Evolutionary conservation across 768 basidiomycete species (phyloP).

Genomic region (Termitomyces sp.): DNA sequence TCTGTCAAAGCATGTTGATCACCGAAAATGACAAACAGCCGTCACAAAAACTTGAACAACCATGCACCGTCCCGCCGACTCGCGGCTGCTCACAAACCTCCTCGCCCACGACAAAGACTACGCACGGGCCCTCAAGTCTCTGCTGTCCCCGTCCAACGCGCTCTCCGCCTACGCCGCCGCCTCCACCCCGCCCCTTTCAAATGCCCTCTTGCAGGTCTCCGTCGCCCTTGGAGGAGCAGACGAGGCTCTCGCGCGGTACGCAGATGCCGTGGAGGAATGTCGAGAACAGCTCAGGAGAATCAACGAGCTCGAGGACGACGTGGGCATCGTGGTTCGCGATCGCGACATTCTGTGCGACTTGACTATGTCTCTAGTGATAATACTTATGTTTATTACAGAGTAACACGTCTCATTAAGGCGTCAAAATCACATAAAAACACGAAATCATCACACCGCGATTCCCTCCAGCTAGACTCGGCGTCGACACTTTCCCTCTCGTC

Average conservation of each 20-base stretch:
- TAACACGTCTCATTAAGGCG: slow-evolving; percentile 76
- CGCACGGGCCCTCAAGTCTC: slow-evolving; percentile 50
- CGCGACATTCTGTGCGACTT: slow-evolving; percentile 74
- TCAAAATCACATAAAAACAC: slow-evolving; percentile 52
- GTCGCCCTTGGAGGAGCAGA: slow-evolving; percentile 61
- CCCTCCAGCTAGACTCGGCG: slow-evolving; percentile 33
- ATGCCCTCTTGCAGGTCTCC: slow-evolving; percentile 49
- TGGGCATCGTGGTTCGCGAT: slow-evolving; percentile 66
- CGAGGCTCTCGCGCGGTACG: slow-evolving; percentile 64
- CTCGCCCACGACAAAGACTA: slow-evolving; percentile 72
- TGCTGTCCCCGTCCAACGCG: slow-evolving; percentile 60
- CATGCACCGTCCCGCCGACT: slow-evolving; percentile 43
- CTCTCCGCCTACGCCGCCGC: slow-evolving; percentile 74
- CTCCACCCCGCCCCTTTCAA: slow-evolving; percentile 51
- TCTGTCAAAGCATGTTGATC: too few species aligned
- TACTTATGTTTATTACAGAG: slow-evolving; percentile 35
- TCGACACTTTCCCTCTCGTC: slow-evolving; percentile 42
- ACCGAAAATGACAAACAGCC: too few species aligned
- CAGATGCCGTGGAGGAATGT: slow-evolving; percentile 61
- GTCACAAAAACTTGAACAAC: neutral
- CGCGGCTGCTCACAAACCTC: slow-evolving; percentile 67
- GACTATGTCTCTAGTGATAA: neutral
- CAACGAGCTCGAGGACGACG: slow-evolving; percentile 70
- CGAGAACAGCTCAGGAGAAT: slow-evolving; percentile 55
- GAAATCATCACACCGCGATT: slow-evolving; percentile 33